These are phyloP conservation scores for Lachnellula willkommii DNA, from an alignment of 2,329 filamentous ascomycete species.

Conservation along the genomic window DNA sequence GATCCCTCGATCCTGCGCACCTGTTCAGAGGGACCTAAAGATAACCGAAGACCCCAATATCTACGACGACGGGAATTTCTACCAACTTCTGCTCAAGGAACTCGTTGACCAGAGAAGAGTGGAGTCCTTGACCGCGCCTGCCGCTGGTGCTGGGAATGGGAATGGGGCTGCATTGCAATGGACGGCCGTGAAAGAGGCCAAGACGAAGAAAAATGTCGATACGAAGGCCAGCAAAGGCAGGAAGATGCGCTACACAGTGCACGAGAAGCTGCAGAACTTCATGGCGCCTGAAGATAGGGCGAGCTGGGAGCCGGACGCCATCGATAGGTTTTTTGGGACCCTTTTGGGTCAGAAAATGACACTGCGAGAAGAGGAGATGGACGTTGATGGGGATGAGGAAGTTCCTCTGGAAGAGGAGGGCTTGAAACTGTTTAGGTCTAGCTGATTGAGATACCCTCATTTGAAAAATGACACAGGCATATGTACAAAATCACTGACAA, in stretches of 20 bases:
- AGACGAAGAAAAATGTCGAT: conserved; percentile 78
- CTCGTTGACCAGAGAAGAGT: conserved; percentile 83
- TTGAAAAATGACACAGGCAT: neutral
- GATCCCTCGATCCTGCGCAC: conserved; percentile 71
- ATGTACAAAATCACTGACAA: too few relatives aligned
- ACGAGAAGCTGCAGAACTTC: conserved; percentile 97
- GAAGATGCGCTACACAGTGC: conserved; percentile 89
- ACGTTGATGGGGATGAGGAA: conserved; percentile 47
- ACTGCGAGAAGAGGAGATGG: conserved; percentile 49
- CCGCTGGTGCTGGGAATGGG: conserved; percentile 32
- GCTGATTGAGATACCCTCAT: neutral
- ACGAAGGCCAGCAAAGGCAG: conserved; percentile 92
- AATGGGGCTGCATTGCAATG: conserved; percentile 44
- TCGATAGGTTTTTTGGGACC: conserved; percentile 71
- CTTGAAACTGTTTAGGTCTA: conserved; percentile 31
- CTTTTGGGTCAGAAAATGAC: conserved; percentile 66
- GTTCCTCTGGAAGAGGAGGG: conserved; percentile 29
- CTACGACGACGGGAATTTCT: conserved; percentile 94
- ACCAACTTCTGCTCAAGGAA: conserved; percentile 86
- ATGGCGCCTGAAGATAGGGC: conserved; percentile 87
- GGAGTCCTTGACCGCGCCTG: conserved; percentile 48
- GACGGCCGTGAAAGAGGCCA: conserved; percentile 68
- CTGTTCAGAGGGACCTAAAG: conserved; percentile 57
- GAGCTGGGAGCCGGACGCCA: conserved; percentile 72
- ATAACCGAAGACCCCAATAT: conserved; percentile 56